Percentiles rank a stretch among this genome's conserved stretches.
phyloP scores from a whole-genome alignment of 2,329 filamentous ascomycete species.

The Pseudogymnoascus sp. region DNA sequence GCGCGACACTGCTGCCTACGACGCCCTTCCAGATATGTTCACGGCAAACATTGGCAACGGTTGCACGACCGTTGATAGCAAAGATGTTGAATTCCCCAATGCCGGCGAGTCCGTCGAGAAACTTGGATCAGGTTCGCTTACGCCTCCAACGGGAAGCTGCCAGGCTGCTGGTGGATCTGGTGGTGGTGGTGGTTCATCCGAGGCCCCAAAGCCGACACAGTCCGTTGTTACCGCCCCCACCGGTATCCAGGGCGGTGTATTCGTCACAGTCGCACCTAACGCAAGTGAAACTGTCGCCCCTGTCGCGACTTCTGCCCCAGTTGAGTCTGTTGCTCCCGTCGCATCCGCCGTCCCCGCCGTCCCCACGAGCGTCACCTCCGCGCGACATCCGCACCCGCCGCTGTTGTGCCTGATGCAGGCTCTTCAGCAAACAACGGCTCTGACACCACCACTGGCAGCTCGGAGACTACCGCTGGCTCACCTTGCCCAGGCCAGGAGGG shows the following conservation, averaged over 20 bases:
- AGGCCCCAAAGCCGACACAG: not conserved
- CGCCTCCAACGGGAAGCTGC: conserved; percentile 25
- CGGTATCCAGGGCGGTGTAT: conserved; percentile 26
- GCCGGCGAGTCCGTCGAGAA: conserved; percentile 49
- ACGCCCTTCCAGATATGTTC: conserved; percentile 66
- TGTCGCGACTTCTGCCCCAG: conserved; percentile 16
- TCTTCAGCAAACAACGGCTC: conserved; percentile 22
- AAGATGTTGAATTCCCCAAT: conserved; percentile 48
- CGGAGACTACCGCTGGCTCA: conserved; percentile 33
- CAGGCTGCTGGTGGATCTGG: conserved; percentile 23
- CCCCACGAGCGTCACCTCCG: conserved; percentile 20
- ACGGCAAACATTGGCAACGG: conserved; percentile 51
- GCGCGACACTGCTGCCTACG: conserved; percentile 44
- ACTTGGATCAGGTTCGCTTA: conserved; percentile 27
- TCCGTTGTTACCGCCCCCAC: conserved; percentile 13
- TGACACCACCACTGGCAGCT: conserved; percentile 19
- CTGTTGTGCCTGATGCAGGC: conserved; percentile 18
- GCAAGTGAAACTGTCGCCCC: conserved; percentile 14
- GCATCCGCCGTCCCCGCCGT: conserved; percentile 2
- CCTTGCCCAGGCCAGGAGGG: conserved; percentile 44
- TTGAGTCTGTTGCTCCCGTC: conserved; percentile 14
- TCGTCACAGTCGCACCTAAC: conserved; percentile 29
- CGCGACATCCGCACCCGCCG: conserved; percentile 18
- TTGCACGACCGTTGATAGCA: conserved; percentile 42
- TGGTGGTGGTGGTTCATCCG: conserved; percentile 8